Conservation (phyloP, 164 flowering plant species). For the Piper betle region DNA sequence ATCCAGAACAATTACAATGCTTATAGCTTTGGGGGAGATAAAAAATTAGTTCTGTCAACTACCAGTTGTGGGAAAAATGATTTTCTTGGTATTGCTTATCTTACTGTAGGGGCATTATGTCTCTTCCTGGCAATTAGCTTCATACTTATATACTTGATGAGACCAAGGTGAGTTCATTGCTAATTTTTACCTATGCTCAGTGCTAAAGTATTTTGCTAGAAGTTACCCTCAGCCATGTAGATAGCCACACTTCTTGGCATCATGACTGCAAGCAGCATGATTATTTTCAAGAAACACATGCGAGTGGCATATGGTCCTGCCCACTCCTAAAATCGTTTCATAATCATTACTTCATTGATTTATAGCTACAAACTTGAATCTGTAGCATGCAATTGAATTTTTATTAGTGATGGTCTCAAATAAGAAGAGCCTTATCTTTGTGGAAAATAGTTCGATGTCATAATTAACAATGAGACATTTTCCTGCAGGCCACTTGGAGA, state of each 20-base stretch:
- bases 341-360: neutral
- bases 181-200: no score
- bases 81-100: constrained; percentile 62
- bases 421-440: neutral
- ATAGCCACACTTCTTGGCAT: neutral
- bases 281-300: no score
- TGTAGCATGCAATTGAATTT: neutral
- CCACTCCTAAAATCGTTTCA: neutral
- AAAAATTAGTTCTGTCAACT: constrained; percentile 70
- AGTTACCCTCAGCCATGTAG: neutral
- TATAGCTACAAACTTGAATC: neutral
- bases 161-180: constrained; percentile 31
- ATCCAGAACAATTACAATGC: constrained; percentile 74
- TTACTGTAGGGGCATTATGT: constrained; percentile 42
- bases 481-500: constrained; percentile 45
- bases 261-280: neutral
- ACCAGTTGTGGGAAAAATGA: constrained; percentile 66
- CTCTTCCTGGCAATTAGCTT: constrained; percentile 44
- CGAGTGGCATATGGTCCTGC: no score
- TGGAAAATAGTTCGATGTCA: neutral
- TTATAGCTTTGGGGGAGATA: constrained; percentile 77
- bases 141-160: constrained; percentile 54
- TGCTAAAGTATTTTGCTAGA: no score
- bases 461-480: neutral
- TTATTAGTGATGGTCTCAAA: neutral